Conservation (phyloP, 164 flowering plant species). For the Chloranthus sessilifolius region DNA sequence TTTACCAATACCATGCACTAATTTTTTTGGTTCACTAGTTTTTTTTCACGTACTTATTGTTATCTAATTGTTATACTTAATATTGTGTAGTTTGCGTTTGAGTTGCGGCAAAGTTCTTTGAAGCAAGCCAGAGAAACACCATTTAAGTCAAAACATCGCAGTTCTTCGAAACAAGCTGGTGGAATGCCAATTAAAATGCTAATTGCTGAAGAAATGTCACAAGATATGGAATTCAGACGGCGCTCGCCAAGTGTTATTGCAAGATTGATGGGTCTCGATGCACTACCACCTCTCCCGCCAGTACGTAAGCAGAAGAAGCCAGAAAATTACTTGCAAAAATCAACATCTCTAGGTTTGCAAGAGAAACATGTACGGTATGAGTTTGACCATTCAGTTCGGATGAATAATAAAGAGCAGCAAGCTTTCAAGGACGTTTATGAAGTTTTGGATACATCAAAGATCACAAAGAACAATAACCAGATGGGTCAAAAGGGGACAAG, state of each 20-base stretch:
- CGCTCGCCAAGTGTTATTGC: constrained; percentile 77
- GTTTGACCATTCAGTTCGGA: constrained; percentile 31
- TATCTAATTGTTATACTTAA: too few species aligned
- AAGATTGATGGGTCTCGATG: constrained; percentile 88
- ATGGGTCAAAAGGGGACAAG: constrained; percentile 10
- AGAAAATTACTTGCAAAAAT: constrained; percentile 22
- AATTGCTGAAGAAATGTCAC: constrained; percentile 63
- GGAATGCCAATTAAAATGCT: constrained; percentile 61
- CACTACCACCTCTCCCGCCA: constrained; percentile 53
- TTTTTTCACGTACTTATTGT: too few species aligned
- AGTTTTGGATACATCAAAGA: constrained; percentile 40
- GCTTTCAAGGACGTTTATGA: constrained; percentile 90
- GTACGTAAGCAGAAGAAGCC: constrained; percentile 29
- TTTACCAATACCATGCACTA: too few species aligned
- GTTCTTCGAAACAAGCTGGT: constrained; percentile 15
- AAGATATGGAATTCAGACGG: constrained; percentile 47
- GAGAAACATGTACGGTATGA: constrained; percentile 19
- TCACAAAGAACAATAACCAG: constrained; percentile 12
- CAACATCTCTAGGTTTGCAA: constrained; percentile 18
- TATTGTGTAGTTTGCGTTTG: too few species aligned
- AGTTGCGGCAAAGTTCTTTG: constrained; percentile 25
- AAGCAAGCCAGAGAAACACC: constrained; percentile 31
- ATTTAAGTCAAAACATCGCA: too few species aligned
- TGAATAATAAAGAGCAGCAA: constrained; percentile 40
- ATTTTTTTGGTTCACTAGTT: too few species aligned